phyloP scores from a whole-genome alignment of 2,329 filamentous ascomycete species.

The Dichotomopilus funicola region DNA sequence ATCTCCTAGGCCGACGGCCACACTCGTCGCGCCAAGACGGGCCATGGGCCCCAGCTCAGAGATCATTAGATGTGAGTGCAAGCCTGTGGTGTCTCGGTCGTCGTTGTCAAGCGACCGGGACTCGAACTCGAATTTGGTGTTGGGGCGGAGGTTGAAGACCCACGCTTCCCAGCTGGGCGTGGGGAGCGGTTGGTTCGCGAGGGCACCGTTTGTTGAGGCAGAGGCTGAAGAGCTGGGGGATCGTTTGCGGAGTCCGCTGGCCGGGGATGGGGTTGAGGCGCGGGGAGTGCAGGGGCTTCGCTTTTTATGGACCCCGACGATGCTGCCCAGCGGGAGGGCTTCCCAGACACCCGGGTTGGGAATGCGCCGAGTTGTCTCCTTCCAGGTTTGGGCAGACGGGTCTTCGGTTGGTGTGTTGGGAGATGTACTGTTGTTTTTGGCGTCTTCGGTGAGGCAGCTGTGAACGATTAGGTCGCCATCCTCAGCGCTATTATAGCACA shows the following conservation, averaged over 20 bases:
- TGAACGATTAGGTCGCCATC: slow-evolving; percentile 59
- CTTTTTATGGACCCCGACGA: slow-evolving; percentile 54
- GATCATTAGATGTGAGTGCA: slow-evolving; percentile 50
- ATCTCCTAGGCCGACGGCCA: slow-evolving; percentile 67
- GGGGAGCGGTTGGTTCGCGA: neutral
- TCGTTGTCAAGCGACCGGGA: slow-evolving; percentile 37
- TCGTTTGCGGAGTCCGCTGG: slow-evolving; percentile 12
- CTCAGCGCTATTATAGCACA: slow-evolving; percentile 56
- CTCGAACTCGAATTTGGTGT: slow-evolving; percentile 37
- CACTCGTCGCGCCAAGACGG: slow-evolving; percentile 54
- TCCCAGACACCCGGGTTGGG: slow-evolving; percentile 62
- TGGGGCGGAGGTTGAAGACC: slow-evolving; percentile 41
- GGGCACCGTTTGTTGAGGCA: too few species aligned
- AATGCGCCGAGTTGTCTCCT: slow-evolving; percentile 46
- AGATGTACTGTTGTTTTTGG: slow-evolving; percentile 51
- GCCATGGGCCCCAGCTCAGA: slow-evolving; percentile 59
- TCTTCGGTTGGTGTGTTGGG: slow-evolving; percentile 41
- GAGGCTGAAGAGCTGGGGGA: too few species aligned
- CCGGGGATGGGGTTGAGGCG: slow-evolving; percentile 9
- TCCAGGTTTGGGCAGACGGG: slow-evolving; percentile 46
- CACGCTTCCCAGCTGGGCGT: slow-evolving; percentile 47
- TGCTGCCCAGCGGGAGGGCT: slow-evolving; percentile 50
- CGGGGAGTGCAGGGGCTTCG: slow-evolving; percentile 12
- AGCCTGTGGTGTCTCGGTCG: slow-evolving; percentile 18
- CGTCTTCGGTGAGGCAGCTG: slow-evolving; percentile 50